Conservation (phyloP, 176 grass and related monocot genomes). For the Aegilops bicornis region DNA sequence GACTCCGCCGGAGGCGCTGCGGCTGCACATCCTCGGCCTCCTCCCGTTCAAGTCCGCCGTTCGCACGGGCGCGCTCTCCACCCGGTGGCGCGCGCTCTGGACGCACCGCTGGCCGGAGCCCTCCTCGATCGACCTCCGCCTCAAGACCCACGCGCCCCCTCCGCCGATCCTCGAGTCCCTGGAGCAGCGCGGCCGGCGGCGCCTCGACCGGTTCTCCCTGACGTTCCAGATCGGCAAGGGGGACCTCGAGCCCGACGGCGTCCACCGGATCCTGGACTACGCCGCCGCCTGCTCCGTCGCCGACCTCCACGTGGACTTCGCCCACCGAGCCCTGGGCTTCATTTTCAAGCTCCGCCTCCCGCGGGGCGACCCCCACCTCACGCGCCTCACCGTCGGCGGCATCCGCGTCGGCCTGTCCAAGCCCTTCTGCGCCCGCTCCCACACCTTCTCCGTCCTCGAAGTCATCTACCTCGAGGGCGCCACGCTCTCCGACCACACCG, state of each 20-base stretch:
- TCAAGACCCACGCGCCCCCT: not conserved
- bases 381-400: not conserved
- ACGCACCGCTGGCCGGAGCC: not conserved
- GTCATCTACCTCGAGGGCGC: not conserved
- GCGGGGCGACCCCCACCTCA: not conserved
- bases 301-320: not conserved
- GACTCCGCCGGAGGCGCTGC: not conserved
- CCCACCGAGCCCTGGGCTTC: not conserved
- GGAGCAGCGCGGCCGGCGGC: not conserved
- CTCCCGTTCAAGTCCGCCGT: constrained; percentile 15
- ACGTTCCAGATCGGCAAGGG: constrained; percentile 8
- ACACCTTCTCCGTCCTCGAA: not conserved
- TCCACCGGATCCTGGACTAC: not conserved
- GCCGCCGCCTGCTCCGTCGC: not conserved
- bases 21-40: constrained; percentile 7
- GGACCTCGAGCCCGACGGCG: not conserved
- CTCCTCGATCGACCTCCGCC: constrained; percentile 11
- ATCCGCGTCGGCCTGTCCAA: not conserved
- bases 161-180: not conserved
- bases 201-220: constrained; percentile 32
- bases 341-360: not conserved
- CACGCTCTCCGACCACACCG: not conserved
- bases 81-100: not conserved
- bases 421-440: not conserved
- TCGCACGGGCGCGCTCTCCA: not conserved